Percentiles rank a stretch among this genome's conserved stretches.
Evolutionary conservation across 2,329 filamentous ascomycete genomes (phyloP).

Genomic region (Ramichloridium luteum): DNA sequence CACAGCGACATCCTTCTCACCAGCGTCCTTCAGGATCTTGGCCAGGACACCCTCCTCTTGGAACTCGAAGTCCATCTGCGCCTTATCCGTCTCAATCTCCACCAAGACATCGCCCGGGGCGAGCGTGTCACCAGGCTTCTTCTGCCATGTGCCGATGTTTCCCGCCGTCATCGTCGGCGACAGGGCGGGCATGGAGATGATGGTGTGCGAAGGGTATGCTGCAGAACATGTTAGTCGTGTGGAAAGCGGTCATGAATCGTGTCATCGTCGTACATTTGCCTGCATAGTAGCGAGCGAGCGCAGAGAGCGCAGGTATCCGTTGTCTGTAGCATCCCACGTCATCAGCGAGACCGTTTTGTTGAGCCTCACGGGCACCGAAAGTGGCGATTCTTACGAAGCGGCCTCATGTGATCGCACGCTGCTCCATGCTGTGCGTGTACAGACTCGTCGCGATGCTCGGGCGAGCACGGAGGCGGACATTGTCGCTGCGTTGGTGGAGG

Average conservation of each 20-base stretch:
- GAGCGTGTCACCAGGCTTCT: constrained; percentile 83
- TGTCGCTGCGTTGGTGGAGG: constrained; percentile 19
- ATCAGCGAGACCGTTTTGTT: constrained; percentile 7
- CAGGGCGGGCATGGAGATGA: constrained; percentile 95
- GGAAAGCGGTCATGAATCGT: constrained; percentile 6
- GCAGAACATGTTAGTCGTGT: constrained; percentile 22
- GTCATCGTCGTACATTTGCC: constrained; percentile 46
- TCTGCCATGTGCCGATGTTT: constrained; percentile 96
- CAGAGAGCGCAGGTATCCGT: constrained; percentile 43
- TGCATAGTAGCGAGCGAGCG: constrained; percentile 55
- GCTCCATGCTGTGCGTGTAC: constrained; percentile 23
- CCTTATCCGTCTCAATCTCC: constrained; percentile 93
- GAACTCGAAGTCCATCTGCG: constrained; percentile 99
- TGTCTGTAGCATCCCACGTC: constrained; percentile 20
- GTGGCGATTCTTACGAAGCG: constrained; percentile 24
- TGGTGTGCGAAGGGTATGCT: constrained; percentile 89
- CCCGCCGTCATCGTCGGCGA: constrained; percentile 96
- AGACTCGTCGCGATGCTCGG: constrained; percentile 34
- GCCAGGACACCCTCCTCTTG: constrained; percentile 95
- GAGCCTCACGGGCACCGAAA: too few relatives aligned
- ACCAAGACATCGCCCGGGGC: constrained; percentile 77
- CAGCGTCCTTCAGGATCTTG: constrained; percentile 84
- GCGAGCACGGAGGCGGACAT: constrained; percentile 43
- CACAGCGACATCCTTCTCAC: constrained; percentile 86
- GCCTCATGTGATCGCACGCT: constrained; percentile 23